Base-by-base conservation (phyloP, 2,329 filamentous ascomycete species). In the Arthrobotrys conoides region DNA sequence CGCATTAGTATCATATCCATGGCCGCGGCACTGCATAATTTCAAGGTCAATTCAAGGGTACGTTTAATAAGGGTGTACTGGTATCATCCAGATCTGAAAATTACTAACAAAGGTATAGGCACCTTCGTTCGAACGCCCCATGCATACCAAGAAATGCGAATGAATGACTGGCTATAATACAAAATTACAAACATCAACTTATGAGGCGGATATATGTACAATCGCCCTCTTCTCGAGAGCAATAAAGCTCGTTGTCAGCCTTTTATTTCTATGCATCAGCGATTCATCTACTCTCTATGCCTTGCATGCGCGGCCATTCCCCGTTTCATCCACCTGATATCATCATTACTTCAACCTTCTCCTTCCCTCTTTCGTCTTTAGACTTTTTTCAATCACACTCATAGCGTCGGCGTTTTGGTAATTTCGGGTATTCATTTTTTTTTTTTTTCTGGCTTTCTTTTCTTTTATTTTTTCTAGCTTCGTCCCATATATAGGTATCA, bases 201-300 rank as follows among this genome's bases (percentile, higher is more conserved):
- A 44, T 61, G 36, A 27, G 33, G 57, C 36, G 33, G 57, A 5
- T 44, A 44, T 61, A 61, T 61, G 36, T 61, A 61, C 57, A 61
- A 61, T 61, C 27, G 57, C 57, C 36, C 36, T 61, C 20, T n/a
- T 14, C 16, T 16, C 44, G 10, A 38, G 53, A 8, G 53, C 18
- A 24, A 24, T 20, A 22, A 59, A 30, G 53, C 30, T 61, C 20
- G 10, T 27, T 14, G 12, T 16, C 20, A 30, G 36, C 12, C 18
- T 20, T 24, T 41, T 33, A 3, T 8, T 41, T 61, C 57, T 61
- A 61, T 18, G 33, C 57, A 36, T 44, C 36, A 24, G n/a, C 27
- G 51, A 2, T 18, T 30, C 51, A 18, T 55, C 22, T 55, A 16
- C 49, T 30, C 27, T 59, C 53, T 55, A 55, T 30, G 51, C 51